Base-by-base conservation (phyloP, 176 grass and related monocot species). In the Tillandsia fasciculata region DNA sequence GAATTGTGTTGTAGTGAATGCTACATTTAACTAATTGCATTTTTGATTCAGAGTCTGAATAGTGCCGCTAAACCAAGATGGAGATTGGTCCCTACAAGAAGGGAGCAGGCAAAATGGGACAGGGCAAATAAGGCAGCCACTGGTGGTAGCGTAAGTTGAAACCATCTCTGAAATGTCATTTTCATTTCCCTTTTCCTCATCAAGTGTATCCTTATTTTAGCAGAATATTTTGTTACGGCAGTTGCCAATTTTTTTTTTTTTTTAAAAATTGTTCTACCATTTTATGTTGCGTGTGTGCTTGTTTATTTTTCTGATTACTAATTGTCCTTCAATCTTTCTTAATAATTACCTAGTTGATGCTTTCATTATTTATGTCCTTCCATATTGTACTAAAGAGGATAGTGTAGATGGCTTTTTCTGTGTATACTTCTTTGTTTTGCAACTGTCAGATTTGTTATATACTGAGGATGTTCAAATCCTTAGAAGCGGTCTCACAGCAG, bases 51-150 rank as follows among this genome's bases (percentile, higher is more conserved):
- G 94, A 77, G 56, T 53, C 51, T 78, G 17, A 83, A 90, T 67
- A 75, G 80, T 49, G 50, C 70, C 51, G 10, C 76, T 48, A 64
- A 70, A 76, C 74, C 87, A 26, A 73, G 82, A 77, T 99, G 94
- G 94, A 99, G 90, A 49, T 88, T 93, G 58, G 94, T 84, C 17
- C 94, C 89, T 4, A 99, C 94, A 48, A 82, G 86, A 63, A 72
- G 64, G 79, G 89, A 99, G 65, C 94, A 99, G 50, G 82, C 76
- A 17, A 92, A 88, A 77, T 99, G 94, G 94, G 87, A 84, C 48
- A 80, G 89, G 57, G 94, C 87, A 2, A 80, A 20, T 64, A 99
- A 81, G 82, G 89, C 89, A 69, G 66, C 86, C 22, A 93, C 87
- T 18, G 89, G 84, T 65, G 89, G 89, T 63, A 93, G n/a, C 71